Base-by-base conservation (phyloP, 2,329 filamentous ascomycete species). In the Parastagonospora nodorum region DNA sequence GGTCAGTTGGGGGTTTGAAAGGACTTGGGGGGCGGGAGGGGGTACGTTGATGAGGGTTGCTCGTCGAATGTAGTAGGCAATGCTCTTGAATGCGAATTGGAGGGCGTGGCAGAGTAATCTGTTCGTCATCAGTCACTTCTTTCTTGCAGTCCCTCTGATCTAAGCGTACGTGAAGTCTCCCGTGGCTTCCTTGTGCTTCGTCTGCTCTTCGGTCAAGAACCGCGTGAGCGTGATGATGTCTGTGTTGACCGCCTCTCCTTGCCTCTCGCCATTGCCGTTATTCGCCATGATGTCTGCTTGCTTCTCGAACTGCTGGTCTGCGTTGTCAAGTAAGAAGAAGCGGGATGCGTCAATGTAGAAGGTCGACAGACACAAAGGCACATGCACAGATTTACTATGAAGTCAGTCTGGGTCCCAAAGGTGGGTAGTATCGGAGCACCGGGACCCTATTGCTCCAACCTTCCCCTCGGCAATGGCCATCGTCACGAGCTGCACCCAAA, bases 11-110 rank as follows among this genome's bases (percentile, higher is more conserved):
- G 42, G 40, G 15, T 29, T 29, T 27, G 28, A 0, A n/a, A n/a
- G n/a, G n/a, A n/a, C n/a, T 28, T 12, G 6, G 35, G 27, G 12
- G 19, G 5, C 8, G n/a, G 24, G 37, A 14, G 10, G 8, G 56
- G 74, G 42, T 63, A 77, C 75, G 81, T 96, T 96, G 79, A 97
- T 93, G 60, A 99, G 82, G 19, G 91, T 93, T 31, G 93, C 92
- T 75, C 94, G 88, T 68, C 93, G 92, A 77, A 99, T 99, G 82
- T 97, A 99, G 83, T 97, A 96, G 67, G 94, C 91, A 76, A 99
- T 99, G 62, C 91, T 96, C 82, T 99, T 99, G 88, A 99, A 99
- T 60, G 94, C 93, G 82, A 97, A 99, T 77, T 97, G 94, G 52
- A 99, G 89, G 53, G 94, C 92, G 75, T 99, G 94, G 83, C 92